Base-by-base conservation (phyloP, 192 early-diverging fungal species). In the Powellomyces hirtus region DNA sequence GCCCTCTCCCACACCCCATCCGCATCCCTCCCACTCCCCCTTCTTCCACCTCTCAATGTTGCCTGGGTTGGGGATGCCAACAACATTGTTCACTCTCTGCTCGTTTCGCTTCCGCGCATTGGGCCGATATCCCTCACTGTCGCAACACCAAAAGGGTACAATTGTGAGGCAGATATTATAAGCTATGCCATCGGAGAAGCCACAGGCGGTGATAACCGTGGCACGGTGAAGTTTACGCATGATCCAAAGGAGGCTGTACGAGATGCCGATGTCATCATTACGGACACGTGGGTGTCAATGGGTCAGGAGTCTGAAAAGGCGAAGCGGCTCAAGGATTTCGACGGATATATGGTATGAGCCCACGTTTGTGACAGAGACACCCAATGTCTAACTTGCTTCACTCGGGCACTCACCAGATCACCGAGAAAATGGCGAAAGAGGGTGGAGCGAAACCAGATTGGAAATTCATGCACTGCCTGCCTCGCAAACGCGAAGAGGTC, bases 51-150 rank as follows among this genome's bases (percentile, higher is more conserved):
- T 0, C 75, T 94, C 11, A 86, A 86, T 10, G 86, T 99, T 13
- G 95, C 96, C n/a, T 99, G 97, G 97, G 89, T 99, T 4, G 97
- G 97, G 52, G 97, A 99, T 65, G 86, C 91, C n/a, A 99, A 99
- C 78, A 98, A 98, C 79, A 91, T 98, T 45, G 71, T 96, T 34
- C 91, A 96, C 65, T 93, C 92, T 58, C 85, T 99, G 69, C 75
- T 99, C 64, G 84, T 92, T 5, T 87, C 93, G 4, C 81, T 95
- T 64, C 94, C 95, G 24, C 93, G 96, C 59, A 74, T 95, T 44
- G 97, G 95, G 2, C 49, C 61, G 1, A 78, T 96, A 51, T 75
- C 86, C 59, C 76, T 97, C 53, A 70, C 80, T 10, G 90, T 92
- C 34, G 94, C 95, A 36, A 94, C 92, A 4, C 97, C 97, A 11